Evolutionary conservation across 345 rosid species (phyloP), one percentile per base, ranked within the genome.

Genomic region (Eucalyptus sideroxylon): DNA sequence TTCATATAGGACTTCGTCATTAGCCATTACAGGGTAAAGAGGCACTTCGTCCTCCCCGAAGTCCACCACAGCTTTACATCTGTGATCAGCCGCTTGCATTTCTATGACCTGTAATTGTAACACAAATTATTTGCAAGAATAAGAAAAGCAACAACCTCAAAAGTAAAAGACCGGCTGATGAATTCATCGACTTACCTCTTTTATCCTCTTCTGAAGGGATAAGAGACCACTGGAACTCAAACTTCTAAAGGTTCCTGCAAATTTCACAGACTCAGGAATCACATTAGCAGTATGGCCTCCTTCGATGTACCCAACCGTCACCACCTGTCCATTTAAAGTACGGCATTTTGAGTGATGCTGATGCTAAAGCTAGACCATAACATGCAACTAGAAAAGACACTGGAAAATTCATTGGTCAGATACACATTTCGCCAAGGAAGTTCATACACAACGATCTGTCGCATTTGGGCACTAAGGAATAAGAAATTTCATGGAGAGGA

Each of bases 191-290:
- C 4, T 42, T 90, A 92, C 96, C 93, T 95, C 93, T 90, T 92
- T 92, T 62, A 95, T 94, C 89, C 96, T 93, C 80, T 91, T 87
- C 89, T 93, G 93, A 13, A 95, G 93, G 92, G 92, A 92, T 31
- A 90, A 88, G 56, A 95, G 92, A 6, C 97, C 97, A 88, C 94
- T 91, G 55, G 90, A 90, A 88, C 91, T 94, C 93, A 94, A 89
- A 89, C 97, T 95, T 89, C 97, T 91, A 67, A 89, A 96, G 89
- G 96, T 96, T 90, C 97, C 96, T 4, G 92, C 93, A 49, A 96
- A 95, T 87, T 87, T 93, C 2, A 93, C 94, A 16, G 90, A 87
- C 82, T 94, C 93, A 0, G 97, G 98, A 88, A 94, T 94, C 86
- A 95, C 95, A 47, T 95, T 96, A 72, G 87, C 90, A 24, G 95